These are phyloP conservation scores for Alternaria atra DNA, from an alignment of 2,329 filamentous ascomycete genomes.

Conservation along the genomic window DNA sequence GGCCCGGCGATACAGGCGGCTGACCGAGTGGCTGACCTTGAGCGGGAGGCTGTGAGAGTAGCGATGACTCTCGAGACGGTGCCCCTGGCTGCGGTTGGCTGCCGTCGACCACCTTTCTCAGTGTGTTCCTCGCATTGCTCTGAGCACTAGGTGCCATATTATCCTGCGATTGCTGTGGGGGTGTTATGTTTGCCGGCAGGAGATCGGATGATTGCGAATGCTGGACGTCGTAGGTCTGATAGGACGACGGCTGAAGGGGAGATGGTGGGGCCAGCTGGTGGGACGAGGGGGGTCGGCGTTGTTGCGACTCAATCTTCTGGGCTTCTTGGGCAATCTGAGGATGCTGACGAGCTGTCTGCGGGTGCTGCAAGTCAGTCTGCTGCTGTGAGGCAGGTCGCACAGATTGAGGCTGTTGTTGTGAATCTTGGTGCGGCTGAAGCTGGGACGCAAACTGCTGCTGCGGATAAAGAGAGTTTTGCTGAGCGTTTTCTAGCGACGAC, in stretches of 20 bases:
- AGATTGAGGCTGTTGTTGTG: conserved; percentile 41
- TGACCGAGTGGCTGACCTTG: conserved; percentile 51
- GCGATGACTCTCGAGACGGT: conserved; percentile 47
- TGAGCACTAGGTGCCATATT: conserved; percentile 44
- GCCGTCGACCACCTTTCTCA: conserved; percentile 48
- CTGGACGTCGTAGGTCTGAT: conserved; percentile 47
- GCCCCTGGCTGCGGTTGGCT: conserved; percentile 41
- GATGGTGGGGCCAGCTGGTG: conserved; percentile 49
- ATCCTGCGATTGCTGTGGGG: conserved; percentile 43
- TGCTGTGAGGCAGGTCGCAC: conserved; percentile 42
- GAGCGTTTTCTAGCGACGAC: conserved; percentile 37
- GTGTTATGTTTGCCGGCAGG: conserved; percentile 38
- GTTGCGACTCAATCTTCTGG: conserved; percentile 39
- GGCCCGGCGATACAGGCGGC: conserved; percentile 48
- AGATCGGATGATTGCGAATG: conserved; percentile 37
- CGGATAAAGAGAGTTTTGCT: conserved; percentile 38
- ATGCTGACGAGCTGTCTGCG: conserved; percentile 41
- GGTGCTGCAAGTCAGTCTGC: conserved; percentile 44
- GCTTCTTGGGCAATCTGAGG: conserved; percentile 43
- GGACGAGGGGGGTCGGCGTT: conserved; percentile 46
- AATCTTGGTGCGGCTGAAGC: conserved; percentile 31
- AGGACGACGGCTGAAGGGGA: conserved; percentile 43
- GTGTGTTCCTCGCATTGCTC: conserved; percentile 37
- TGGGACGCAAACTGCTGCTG: conserved; percentile 29
- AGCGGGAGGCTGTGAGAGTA: conserved; percentile 45